Base-by-base conservation (phyloP, 2,329 filamentous ascomycete species). In the Penicillium glabrum region DNA sequence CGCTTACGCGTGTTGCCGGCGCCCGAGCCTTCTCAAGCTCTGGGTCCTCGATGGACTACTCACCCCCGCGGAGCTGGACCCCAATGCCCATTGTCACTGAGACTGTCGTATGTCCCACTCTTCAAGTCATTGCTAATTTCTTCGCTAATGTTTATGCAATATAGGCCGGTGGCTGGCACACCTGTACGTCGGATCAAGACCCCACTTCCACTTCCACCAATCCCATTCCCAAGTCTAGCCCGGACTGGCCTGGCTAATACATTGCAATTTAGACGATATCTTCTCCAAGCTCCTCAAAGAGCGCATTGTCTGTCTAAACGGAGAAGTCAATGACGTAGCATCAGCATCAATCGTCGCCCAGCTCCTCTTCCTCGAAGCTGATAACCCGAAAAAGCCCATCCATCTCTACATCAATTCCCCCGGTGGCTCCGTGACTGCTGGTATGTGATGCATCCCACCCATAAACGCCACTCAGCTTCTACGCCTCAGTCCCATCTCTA, bases 351-450 rank as follows among this genome's bases (percentile, higher is more conserved):
- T 98, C 61, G 93, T 98, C 27, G 91, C 95, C 1, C 96, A 99
- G 74, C 86, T 99, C 23, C 89, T 99, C 61, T 99, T 93, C 84
- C 91, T 99, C 75, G 96, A 99, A 82, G 95, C 93, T 68, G 95
- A 99, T 71, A 91, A 91, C 69, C 93, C 93, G 3, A 87, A 96
- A 54, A 97, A 96, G 74, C 90, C 92, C 13, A 98, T 99, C 63
- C 95, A 90, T 51, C 90, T 99, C 74, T 99, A 99, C 76, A 99
- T 99, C 75, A 96, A 99, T 79, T 96, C 91, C 0, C 93, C 93
- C 0, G 95, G 95, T 49, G 95, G 95, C 54, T 93, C 90, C 43
- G 93, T 99, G 41, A 93, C 89, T 60, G 93, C 95, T 1, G 85
- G 84, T 83, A 69, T 41, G 71, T 59, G 21, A 41, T 21, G 21